Conservation (phyloP, 2,329 filamentous ascomycete genomes). For the Fusarium anthophilum region DNA sequence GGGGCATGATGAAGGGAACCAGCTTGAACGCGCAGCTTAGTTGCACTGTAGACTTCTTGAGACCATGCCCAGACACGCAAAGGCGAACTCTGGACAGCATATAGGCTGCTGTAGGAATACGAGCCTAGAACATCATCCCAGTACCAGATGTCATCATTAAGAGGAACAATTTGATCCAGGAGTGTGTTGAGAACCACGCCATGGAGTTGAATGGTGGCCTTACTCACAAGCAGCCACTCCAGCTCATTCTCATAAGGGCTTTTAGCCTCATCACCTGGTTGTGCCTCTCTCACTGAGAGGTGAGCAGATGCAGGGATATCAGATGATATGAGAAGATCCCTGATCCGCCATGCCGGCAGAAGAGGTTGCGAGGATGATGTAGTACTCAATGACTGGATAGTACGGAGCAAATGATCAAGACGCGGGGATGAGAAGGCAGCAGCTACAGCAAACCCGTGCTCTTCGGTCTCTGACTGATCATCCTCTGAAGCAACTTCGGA, state of each 20-base stretch:
- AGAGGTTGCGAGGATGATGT: slow-evolving; percentile 71
- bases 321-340: slow-evolving; percentile 70
- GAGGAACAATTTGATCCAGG: slow-evolving; percentile 81
- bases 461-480: slow-evolving; percentile 50
- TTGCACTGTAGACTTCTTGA: slow-evolving; percentile 75
- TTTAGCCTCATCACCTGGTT: slow-evolving; percentile 44
- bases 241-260: slow-evolving; percentile 77
- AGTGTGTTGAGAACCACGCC: slow-evolving; percentile 81
- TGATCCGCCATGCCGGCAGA: slow-evolving; percentile 68
- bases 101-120: slow-evolving; percentile 80
- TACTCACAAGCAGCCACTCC: slow-evolving; percentile 90
- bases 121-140: slow-evolving; percentile 91
- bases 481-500: slow-evolving; percentile 54
- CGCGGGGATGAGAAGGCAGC: slow-evolving; percentile 61
- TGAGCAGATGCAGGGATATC: slow-evolving; percentile 59
- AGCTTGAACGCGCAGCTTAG: slow-evolving; percentile 55
- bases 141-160: slow-evolving; percentile 92
- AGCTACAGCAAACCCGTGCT: slow-evolving; percentile 48
- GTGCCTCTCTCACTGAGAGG: slow-evolving; percentile 40
- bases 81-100: slow-evolving; percentile 87
- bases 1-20: slow-evolving; percentile 44
- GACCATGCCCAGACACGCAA: slow-evolving; percentile 77
- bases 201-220: slow-evolving; percentile 91
- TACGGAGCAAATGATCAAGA: slow-evolving; percentile 69
- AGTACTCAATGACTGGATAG: slow-evolving; percentile 77